phyloP scores from a whole-genome alignment of 1,139 yeast genomes.

The Ogataea hybrid region DNA sequence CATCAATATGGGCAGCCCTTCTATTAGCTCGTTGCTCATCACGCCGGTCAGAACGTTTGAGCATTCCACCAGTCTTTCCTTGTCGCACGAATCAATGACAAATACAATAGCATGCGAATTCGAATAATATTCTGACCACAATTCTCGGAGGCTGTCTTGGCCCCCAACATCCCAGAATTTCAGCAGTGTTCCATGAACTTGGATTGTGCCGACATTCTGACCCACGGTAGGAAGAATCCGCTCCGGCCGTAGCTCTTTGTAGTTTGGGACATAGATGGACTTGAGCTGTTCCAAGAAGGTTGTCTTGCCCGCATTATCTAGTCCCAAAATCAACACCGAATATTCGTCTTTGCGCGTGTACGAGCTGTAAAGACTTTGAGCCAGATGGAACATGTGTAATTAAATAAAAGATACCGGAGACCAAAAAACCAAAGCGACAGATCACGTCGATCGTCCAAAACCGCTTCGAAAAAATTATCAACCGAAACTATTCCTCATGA shows the following conservation, averaged over 20 bases:
- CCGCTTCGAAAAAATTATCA: constrained; percentile 4
- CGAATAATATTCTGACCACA: constrained; percentile 86
- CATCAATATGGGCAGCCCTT: constrained; percentile 88
- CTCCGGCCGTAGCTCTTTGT: constrained; percentile 42
- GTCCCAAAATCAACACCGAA: constrained; percentile 77
- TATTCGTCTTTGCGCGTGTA: constrained; percentile 61
- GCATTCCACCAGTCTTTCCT: constrained; percentile 81
- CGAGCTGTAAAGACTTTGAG: constrained; percentile 54
- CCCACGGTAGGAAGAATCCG: constrained; percentile 71
- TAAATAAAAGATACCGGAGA: background rate
- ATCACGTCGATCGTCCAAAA: constrained; percentile 13
- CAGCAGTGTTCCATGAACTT: constrained; percentile 37
- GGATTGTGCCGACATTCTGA: constrained; percentile 50
- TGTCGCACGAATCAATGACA: constrained; percentile 88
- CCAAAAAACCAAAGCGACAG: background rate
- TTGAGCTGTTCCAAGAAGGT: constrained; percentile 69
- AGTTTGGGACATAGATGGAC: constrained; percentile 43
- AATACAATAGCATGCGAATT: constrained; percentile 91
- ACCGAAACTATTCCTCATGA: constrained; percentile 40
- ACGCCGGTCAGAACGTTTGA: constrained; percentile 53
- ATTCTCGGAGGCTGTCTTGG: constrained; percentile 71
- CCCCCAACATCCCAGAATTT: constrained; percentile 98
- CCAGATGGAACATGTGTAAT: constrained; percentile 59
- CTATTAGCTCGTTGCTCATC: constrained; percentile 53
- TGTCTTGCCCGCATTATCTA: constrained; percentile 96